Percentiles rank a stretch among this genome's conserved stretches.
phyloP scores from a whole-genome alignment of 345 rosid species.

The Viola odorata region DNA sequence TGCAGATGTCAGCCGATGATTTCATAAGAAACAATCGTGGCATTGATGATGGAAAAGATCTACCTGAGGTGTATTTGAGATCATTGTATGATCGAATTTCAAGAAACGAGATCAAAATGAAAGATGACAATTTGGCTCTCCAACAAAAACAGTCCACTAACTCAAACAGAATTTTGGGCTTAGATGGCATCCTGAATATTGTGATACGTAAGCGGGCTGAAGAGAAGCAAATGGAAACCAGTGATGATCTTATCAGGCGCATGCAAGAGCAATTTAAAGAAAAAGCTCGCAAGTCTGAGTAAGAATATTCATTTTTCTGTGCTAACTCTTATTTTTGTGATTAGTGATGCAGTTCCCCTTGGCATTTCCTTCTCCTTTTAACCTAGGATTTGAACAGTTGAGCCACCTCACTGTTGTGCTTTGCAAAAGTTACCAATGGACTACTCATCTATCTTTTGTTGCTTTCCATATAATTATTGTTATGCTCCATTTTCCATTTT shows the following conservation, averaged over 20 bases:
- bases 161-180: constrained; percentile 76
- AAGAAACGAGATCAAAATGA: constrained; percentile 96
- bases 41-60: constrained; percentile 97
- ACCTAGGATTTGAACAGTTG: too few species aligned
- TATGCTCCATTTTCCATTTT: too few species aligned
- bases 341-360: too few species aligned
- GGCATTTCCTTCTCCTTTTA: too few species aligned
- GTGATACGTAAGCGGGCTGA: constrained; percentile 93
- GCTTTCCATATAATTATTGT: too few species aligned
- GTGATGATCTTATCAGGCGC: constrained; percentile 93
- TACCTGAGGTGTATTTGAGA: constrained; percentile 85
- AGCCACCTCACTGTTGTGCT: too few species aligned
- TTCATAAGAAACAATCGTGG: constrained; percentile 96
- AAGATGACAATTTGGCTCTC: constrained; percentile 71
- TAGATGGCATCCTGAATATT: constrained; percentile 90
- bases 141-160: constrained; percentile 79
- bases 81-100: constrained; percentile 89
- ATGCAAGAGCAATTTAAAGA: constrained; percentile 99
- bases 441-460: too few species aligned
- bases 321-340: neutral
- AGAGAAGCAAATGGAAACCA: constrained; percentile 71
- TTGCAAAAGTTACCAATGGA: too few species aligned
- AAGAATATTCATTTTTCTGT: constrained; percentile 35
- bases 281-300: constrained; percentile 98
- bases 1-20: constrained; percentile 98